Conservation (phyloP, 768 basidiomycete genomes). For the Astraeus odoratus region DNA sequence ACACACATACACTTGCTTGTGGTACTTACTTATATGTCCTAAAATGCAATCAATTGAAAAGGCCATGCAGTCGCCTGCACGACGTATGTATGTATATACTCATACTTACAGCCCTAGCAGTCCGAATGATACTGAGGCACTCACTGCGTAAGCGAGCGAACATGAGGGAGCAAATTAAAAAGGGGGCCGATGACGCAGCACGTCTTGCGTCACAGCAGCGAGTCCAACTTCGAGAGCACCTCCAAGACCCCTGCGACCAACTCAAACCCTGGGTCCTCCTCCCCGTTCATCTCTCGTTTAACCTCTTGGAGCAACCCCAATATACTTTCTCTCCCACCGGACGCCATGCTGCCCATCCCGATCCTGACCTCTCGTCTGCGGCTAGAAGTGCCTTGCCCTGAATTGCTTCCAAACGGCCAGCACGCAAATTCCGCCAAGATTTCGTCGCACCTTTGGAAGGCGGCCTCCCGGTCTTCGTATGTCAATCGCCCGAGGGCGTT, state of each 20-base stretch:
- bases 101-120: no score
- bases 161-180: no score
- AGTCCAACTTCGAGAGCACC: slow-evolving; percentile 89
- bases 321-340: slow-evolving; percentile 58
- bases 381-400: slow-evolving; percentile 27
- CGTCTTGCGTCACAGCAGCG: slow-evolving; percentile 37
- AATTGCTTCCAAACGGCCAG: slow-evolving; percentile 74
- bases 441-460: slow-evolving; percentile 91
- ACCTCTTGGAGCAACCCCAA: slow-evolving; percentile 71
- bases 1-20: no score
- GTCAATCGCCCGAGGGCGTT: slow-evolving; percentile 84
- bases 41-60: no score
- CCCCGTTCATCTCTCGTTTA: slow-evolving; percentile 60
- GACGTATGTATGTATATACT: no score
- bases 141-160: no score
- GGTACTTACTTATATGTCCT: no score
- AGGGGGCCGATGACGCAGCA: no score
- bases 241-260: slow-evolving; percentile 88
- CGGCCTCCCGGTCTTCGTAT: slow-evolving; percentile 91
- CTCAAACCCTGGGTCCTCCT: slow-evolving; percentile 86
- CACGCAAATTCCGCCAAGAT: slow-evolving; percentile 83
- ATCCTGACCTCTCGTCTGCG: slow-evolving; percentile 43
- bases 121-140: no score
- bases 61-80: no score
- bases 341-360: slow-evolving; percentile 46